Conservation (phyloP, 148 eudicot genomes). For the Pharnaceum exiguum region DNA sequence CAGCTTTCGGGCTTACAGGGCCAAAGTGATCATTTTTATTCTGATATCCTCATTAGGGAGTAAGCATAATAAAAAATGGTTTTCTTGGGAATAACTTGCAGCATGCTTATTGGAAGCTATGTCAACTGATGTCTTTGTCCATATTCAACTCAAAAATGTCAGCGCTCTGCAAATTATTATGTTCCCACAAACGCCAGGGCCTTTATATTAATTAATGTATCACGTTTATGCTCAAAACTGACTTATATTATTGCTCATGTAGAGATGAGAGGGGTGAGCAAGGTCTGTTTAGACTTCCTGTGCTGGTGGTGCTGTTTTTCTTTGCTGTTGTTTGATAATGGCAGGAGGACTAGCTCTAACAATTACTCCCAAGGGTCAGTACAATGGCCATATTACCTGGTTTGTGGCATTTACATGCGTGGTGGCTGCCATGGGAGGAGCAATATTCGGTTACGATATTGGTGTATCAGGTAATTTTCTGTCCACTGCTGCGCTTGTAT, state of each 20-base stretch:
- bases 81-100: too few relatives aligned
- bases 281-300: not conserved
- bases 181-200: too few relatives aligned
- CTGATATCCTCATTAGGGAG: too few relatives aligned
- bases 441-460: conserved; percentile 40
- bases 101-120: too few relatives aligned
- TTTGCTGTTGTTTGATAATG: not conserved
- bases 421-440: conserved; percentile 40
- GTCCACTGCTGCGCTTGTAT: not conserved
- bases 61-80: too few relatives aligned
- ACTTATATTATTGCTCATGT: not conserved
- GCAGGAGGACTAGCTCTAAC: conserved; percentile 9
- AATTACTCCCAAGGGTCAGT: not conserved
- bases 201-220: too few relatives aligned
- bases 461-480: conserved; percentile 37
- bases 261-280: not conserved
- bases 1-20: too few relatives aligned
- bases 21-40: too few relatives aligned
- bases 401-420: conserved; percentile 25
- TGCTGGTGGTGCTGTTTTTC: not conserved
- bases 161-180: too few relatives aligned
- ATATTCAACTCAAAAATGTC: too few relatives aligned
- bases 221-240: not conserved
- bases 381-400: conserved; percentile 16
- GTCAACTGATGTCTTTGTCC: too few relatives aligned